phyloP scores from a whole-genome alignment of 805 yeast species.

The Diddensiella santjacobensis region DNA sequence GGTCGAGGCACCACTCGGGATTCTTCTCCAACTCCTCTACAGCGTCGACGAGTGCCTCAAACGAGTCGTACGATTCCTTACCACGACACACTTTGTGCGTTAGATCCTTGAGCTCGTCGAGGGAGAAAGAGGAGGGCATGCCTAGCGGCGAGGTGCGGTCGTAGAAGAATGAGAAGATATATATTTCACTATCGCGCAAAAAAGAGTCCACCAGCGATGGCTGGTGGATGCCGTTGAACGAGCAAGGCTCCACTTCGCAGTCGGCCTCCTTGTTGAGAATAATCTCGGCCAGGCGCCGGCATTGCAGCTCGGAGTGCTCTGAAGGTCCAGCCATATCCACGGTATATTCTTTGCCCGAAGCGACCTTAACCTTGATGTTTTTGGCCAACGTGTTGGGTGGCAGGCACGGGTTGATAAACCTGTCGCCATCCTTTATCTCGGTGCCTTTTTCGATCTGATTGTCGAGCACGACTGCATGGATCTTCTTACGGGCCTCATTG shows the following conservation, averaged over 20 bases:
- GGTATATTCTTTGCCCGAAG: constrained; percentile 40
- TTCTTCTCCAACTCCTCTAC: constrained; percentile 63
- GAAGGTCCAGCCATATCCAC: constrained; percentile 66
- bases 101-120: constrained; percentile 77
- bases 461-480: constrained; percentile 63
- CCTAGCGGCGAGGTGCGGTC: constrained; percentile 94
- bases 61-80: constrained; percentile 64
- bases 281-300: constrained; percentile 78
- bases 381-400: constrained; percentile 70
- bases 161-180: constrained; percentile 88
- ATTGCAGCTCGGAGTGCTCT: constrained; percentile 70
- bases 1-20: constrained; percentile 93
- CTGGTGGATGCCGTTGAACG: constrained; percentile 96
- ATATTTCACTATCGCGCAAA: constrained; percentile 69
- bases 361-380: constrained; percentile 57
- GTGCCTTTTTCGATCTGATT: constrained; percentile 34
- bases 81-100: constrained; percentile 86
- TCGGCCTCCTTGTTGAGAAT: constrained; percentile 77
- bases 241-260: constrained; percentile 78
- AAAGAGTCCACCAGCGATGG: constrained; percentile 83
- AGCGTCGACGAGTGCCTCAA: constrained; percentile 59
- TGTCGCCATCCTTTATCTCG: constrained; percentile 33
- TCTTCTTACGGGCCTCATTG: constrained; percentile 86
- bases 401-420: constrained; percentile 76
- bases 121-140: constrained; percentile 85